Percentiles rank a stretch among this genome's conserved stretches.
These are phyloP conservation scores for Knoxdaviesia proteae DNA, from an alignment of 2,329 filamentous ascomycete genomes.

Conservation along the genomic window DNA sequence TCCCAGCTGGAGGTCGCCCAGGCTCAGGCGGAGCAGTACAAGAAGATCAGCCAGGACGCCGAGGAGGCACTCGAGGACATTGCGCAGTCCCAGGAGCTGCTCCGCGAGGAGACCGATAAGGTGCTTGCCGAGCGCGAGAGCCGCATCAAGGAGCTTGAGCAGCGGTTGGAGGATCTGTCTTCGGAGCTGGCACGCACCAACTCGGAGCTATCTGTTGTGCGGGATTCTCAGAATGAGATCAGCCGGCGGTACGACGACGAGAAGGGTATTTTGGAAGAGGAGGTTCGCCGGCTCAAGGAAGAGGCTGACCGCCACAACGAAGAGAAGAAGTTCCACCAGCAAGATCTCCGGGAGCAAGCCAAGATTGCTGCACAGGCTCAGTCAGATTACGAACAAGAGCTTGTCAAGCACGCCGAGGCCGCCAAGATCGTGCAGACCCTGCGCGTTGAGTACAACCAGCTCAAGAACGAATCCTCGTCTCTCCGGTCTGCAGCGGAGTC, in stretches of 20 bases:
- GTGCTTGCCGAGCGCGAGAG: constrained; percentile 57
- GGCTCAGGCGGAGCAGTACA: constrained; percentile 70
- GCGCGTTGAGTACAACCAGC: constrained; percentile 58
- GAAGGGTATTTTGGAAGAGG: constrained; percentile 55
- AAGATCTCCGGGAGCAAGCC: constrained; percentile 81
- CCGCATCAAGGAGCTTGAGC: constrained; percentile 61
- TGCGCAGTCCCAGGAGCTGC: constrained; percentile 64
- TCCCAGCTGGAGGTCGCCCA: constrained; percentile 66
- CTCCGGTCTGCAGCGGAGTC: constrained; percentile 69
- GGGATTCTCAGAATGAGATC: constrained; percentile 61
- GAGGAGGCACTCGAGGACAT: constrained; percentile 74
- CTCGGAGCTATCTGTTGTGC: constrained; percentile 58
- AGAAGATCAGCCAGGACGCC: constrained; percentile 63
- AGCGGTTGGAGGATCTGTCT: constrained; percentile 66
- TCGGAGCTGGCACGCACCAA: constrained; percentile 66
- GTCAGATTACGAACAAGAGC: constrained; percentile 83
- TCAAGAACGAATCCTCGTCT: constrained; percentile 59
- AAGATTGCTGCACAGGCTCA: constrained; percentile 86
- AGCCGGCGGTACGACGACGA: constrained; percentile 57
- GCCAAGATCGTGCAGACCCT: constrained; percentile 64
- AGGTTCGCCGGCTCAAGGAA: constrained; percentile 64
- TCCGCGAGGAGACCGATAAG: constrained; percentile 65
- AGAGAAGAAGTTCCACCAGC: constrained; percentile 66
- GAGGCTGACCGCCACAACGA: constrained; percentile 63
- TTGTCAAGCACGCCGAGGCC: constrained; percentile 91